These are phyloP conservation scores for Naegleria gruberi DNA, from an alignment of 208 protist species.

Conservation along the genomic window DNA sequence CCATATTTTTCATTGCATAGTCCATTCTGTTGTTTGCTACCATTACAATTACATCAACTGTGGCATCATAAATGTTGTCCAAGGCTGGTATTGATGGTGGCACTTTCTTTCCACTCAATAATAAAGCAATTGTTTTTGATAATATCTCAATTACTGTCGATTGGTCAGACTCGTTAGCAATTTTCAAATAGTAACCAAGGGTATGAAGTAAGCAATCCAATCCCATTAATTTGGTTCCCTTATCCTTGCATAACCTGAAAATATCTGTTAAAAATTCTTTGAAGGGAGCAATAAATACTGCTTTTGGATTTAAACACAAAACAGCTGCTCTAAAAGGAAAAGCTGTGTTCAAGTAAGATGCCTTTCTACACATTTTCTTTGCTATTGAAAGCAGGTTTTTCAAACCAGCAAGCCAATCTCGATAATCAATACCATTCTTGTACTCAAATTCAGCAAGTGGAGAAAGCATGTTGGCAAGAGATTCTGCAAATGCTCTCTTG, in stretches of 20 bases:
- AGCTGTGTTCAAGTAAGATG: not conserved
- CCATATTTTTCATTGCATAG: not conserved
- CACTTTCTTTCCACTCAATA: not conserved
- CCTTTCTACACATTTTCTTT: not conserved
- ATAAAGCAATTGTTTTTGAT: not conserved
- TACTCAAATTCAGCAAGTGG: not conserved
- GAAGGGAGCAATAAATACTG: not conserved
- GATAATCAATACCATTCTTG: not conserved
- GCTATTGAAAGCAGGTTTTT: not conserved
- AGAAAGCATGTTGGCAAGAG: not conserved
- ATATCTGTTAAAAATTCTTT: not conserved
- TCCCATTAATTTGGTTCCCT: not conserved
- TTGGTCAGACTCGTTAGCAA: not conserved
- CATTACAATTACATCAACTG: conserved; percentile 9
- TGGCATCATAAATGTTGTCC: not conserved
- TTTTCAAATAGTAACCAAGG: conserved; percentile 7
- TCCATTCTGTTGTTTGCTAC: not conserved
- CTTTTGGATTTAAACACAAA: not conserved
- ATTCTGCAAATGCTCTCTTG: not conserved
- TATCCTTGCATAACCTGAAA: not conserved
- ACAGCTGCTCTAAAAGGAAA: conserved; percentile 1
- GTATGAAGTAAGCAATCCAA: conserved; percentile 7
- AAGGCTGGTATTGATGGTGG: not conserved
- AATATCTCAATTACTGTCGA: not conserved
- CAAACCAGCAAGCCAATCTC: not conserved